Evolutionary conservation across 2,329 filamentous ascomycete genomes (phyloP).

Genomic region (Microdochium bolleyi): DNA sequence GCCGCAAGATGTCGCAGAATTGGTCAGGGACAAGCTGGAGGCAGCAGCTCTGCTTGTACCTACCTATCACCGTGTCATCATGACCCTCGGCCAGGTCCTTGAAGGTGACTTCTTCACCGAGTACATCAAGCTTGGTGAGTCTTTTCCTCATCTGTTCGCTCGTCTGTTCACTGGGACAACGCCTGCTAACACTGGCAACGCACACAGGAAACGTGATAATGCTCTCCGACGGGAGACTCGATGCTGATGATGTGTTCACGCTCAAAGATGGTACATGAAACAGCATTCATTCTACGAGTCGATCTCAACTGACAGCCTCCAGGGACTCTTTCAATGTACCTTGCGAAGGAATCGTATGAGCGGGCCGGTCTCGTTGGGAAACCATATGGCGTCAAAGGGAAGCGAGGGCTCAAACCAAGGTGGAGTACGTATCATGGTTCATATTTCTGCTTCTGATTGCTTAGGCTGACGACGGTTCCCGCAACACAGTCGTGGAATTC

Average conservation of each 20-base stretch:
- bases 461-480: slow-evolving; percentile 17
- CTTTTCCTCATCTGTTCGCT: not conserved
- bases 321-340: slow-evolving; percentile 67
- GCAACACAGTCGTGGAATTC: slow-evolving; percentile 63
- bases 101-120: slow-evolving; percentile 71
- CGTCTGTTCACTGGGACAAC: not conserved
- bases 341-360: slow-evolving; percentile 79
- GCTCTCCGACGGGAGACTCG: slow-evolving; percentile 69
- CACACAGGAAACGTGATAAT: slow-evolving; percentile 65
- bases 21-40: slow-evolving; percentile 44
- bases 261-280: slow-evolving; percentile 54
- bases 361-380: slow-evolving; percentile 71
- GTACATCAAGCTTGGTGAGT: slow-evolving; percentile 70
- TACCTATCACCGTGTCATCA: slow-evolving; percentile 59
- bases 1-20: slow-evolving; percentile 52
- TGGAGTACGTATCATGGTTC: slow-evolving; percentile 50
- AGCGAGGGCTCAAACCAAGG: slow-evolving; percentile 54
- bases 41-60: slow-evolving; percentile 21
- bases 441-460: not conserved
- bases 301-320: slow-evolving; percentile 2
- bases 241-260: slow-evolving; percentile 64
- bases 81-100: slow-evolving; percentile 66
- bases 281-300: not conserved
- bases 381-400: slow-evolving; percentile 50
- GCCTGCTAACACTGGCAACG: not conserved